Percentiles rank a stretch among this genome's conserved stretches.
These are phyloP conservation scores for Mallotus nudiflorus DNA, from an alignment of 345 rosid genomes.

Conservation along the genomic window DNA sequence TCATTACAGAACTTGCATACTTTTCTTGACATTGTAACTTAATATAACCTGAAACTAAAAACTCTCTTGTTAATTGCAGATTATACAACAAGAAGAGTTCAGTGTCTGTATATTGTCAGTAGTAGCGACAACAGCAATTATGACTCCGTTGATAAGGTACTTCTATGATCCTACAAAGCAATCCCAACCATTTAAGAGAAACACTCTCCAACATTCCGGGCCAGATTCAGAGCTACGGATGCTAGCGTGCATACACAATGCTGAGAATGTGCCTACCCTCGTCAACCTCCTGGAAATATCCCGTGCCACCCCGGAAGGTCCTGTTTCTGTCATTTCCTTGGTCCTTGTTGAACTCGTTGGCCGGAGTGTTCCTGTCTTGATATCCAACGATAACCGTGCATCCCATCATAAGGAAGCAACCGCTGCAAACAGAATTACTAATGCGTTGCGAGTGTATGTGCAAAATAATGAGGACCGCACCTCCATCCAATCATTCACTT, in stretches of 20 bases:
- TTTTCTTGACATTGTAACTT: background rate
- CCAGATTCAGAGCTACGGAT: background rate
- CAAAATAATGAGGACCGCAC: background rate
- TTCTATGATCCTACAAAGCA: slow-evolving; percentile 7
- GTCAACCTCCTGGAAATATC: slow-evolving; percentile 7
- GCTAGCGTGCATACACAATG: slow-evolving; percentile 16
- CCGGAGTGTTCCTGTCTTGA: background rate
- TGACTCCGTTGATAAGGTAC: background rate
- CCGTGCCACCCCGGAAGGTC: background rate
- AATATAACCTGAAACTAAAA: background rate
- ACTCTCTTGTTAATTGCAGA: slow-evolving; percentile 7
- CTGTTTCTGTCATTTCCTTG: background rate
- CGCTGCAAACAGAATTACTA: background rate
- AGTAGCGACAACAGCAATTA: background rate
- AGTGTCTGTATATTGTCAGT: slow-evolving; percentile 6
- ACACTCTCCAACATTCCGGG: background rate
- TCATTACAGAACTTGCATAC: too few relatives aligned
- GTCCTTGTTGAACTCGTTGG: slow-evolving; percentile 10
- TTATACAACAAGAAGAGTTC: background rate
- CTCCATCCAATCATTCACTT: slow-evolving; percentile 9
- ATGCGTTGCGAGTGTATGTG: slow-evolving; percentile 10
- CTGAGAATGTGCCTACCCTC: slow-evolving; percentile 11
- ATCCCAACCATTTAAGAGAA: background rate
- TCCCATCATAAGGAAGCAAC: background rate
- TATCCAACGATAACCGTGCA: background rate